A percentile compares a stretch with the other conserved stretches of the same genome.
Evolutionary conservation across 2,329 filamentous ascomycete genomes (phyloP).

Genomic region (Xylariaceae sp.): DNA sequence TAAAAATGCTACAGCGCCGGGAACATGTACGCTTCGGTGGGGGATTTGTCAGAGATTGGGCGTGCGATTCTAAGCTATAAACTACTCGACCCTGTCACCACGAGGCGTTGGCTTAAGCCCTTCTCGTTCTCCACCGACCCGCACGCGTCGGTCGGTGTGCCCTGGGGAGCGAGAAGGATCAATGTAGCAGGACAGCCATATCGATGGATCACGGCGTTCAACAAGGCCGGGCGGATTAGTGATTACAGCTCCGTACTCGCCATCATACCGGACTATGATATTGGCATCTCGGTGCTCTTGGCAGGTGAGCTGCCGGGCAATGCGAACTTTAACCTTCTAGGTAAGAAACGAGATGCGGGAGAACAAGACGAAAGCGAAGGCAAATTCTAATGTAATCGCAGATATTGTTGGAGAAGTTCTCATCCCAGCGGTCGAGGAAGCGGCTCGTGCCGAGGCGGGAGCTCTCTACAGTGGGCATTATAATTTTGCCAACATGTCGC

Average conservation of each 20-base stretch:
- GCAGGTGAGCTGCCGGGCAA: conserved; percentile 43
- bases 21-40: conserved; percentile 44
- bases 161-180: conserved; percentile 45
- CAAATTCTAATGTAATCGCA: conserved; percentile 22
- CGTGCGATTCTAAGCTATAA: conserved; percentile 42
- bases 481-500: conserved; percentile 22
- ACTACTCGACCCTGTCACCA: conserved; percentile 42
- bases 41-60: conserved; percentile 41
- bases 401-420: conserved; percentile 38
- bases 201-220: conserved; percentile 46
- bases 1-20: conserved; percentile 39
- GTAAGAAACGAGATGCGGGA: conserved; percentile 17
- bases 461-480: conserved; percentile 38
- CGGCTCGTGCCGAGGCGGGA: conserved; percentile 39
- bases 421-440: conserved; percentile 39
- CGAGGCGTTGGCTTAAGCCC: conserved; percentile 49
- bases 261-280: conserved; percentile 50
- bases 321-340: conserved; percentile 38
- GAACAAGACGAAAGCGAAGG: not conserved
- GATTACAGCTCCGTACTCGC: conserved; percentile 46
- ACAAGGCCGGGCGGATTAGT: conserved; percentile 50
- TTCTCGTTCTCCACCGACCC: conserved; percentile 47
- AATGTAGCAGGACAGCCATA: conserved; percentile 35
- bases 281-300: conserved; percentile 48
- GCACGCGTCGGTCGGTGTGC: conserved; percentile 45